Percentiles rank a stretch among this genome's conserved stretches.
These are phyloP conservation scores for Penicillium parvum DNA, from an alignment of 495 filamentous ascomycete species.

Conservation along the genomic window DNA sequence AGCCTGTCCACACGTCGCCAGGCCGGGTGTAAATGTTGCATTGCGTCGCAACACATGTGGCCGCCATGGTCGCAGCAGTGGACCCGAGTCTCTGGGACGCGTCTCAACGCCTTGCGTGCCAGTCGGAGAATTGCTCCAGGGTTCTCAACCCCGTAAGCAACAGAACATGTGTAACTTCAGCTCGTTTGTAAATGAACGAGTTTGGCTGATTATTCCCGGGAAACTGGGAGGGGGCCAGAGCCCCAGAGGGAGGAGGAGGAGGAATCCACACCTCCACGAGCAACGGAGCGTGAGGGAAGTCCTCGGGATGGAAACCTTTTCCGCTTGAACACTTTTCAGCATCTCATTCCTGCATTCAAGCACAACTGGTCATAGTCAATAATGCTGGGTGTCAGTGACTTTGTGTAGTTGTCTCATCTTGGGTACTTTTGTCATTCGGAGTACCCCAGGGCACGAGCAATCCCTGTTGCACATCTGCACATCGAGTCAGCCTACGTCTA, in stretches of 20 bases:
- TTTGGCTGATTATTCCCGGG: conserved; percentile 11
- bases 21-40: no score
- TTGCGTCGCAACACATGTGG: neutral
- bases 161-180: neutral
- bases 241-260: conserved; percentile 4
- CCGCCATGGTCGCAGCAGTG: no score
- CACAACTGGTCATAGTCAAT: no score
- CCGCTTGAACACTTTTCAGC: conserved; percentile 1
- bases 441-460: neutral
- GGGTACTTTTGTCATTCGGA: conserved; percentile 6
- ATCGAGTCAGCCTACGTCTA: neutral
- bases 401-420: neutral
- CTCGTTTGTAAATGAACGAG: conserved; percentile 5
- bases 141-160: no score
- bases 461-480: conserved; percentile 12
- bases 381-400: neutral
- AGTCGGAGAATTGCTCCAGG: conserved; percentile 8
- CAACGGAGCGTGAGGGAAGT: neutral
- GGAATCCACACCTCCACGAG: conserved; percentile 8
- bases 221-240: conserved; percentile 8
- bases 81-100: neutral
- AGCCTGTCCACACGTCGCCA: neutral
- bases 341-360: no score
- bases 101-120: no score
- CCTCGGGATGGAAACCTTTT: conserved; percentile 12